Base-by-base conservation (phyloP, 2,329 filamentous ascomycete species). In the Penicillium sp. region DNA sequence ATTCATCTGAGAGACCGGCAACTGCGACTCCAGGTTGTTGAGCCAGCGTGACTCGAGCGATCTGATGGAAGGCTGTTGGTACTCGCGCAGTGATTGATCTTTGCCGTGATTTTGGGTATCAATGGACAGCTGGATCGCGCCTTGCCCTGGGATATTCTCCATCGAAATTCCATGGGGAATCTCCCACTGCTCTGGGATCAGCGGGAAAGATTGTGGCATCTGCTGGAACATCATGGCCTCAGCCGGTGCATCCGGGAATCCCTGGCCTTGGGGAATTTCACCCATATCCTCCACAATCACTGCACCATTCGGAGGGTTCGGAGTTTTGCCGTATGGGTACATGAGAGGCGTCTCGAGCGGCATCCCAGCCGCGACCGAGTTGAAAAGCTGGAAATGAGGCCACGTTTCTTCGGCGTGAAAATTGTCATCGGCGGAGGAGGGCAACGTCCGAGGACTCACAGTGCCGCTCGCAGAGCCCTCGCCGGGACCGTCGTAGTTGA, bases 201-300 rank as follows among this genome's bases (percentile, higher is more conserved):
- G 67, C 10, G 67, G 65, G 37, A 71, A 73, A 13, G 64, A 57
- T 51, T 68, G 68, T 1, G 68, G 64, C 13, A 72, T 65, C 47
- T 69, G 69, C 49, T 72, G 69, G 49, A 69, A 73, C 61, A 72
- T 65, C 23, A 70, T 65, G 35, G 67, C 64, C 31, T 73, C 72
- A 2, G 66, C 58, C n/a, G 66, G 57, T 16, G 65, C 59, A 53
- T 74, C 72, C n/a, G 67, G 27, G 35, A 69, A 69, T 9, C 65
- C 68, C 49, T 67, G 70, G 3, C 62, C 64, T 35, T 68, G 67
- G 3, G 67, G 50, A 43, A 73, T 55, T 43, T 73, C 70, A 8
- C 67, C 69, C 8, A 64, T 61, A 55, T 75, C 73, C 31, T 75
- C 73, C 47, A 76, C 67, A 44, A 76, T 75, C 25, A 75, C 70